Base-by-base conservation (phyloP, 192 early-diverging fungal genomes). In the Phlyctochytrium arcticum region DNA sequence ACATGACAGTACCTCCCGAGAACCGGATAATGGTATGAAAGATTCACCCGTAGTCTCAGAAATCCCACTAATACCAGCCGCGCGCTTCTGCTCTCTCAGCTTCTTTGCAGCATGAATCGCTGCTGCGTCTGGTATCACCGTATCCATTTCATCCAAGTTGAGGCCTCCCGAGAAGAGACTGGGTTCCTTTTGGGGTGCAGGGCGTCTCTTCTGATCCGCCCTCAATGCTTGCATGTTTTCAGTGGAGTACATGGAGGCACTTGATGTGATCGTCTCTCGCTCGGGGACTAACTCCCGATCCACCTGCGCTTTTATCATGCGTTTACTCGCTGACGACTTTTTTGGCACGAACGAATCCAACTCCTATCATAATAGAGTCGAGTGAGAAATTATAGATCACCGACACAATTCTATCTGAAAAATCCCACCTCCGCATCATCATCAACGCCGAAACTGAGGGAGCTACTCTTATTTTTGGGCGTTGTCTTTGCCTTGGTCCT, bases 51-150 rank as follows among this genome's bases (percentile, higher is more conserved):
- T 3, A n/a, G 59, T 23, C 34, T 70, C 61, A 21, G 3, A 15
- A 12, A 44, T 54, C 17, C 54, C 66, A 47, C 49, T 59, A 29
- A 65, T 53, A 7, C 3, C 64, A 3, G 68, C 71, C 4, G 66
- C 62, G 42, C 68, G 55, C 51, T 56, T 71, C 47, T 69, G 54
- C 54, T 74, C 72, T 27, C 72, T 19, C 57, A 57, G 29, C 46
- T 71, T 74, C 49, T 51, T 35, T 8, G 60, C 72, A 34, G 62
- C 72, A 46, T 68, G 68, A 34, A 69, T 69, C 15, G 60, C 62
- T 6, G 47, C 31, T 17, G 71, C 68, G 37, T 73, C 71, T 5
- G 67, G 65, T 29, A 73, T 73, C n/a, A 9, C 57, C n/a, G n/a
- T n/a, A n/a, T n/a, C n/a, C n/a, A n/a, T n/a, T 27, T 54, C 39